Percentiles rank a stretch among this genome's conserved stretches.
Conservation (phyloP, 345 rosid genomes). For the Eucalyptus rudis region DNA sequence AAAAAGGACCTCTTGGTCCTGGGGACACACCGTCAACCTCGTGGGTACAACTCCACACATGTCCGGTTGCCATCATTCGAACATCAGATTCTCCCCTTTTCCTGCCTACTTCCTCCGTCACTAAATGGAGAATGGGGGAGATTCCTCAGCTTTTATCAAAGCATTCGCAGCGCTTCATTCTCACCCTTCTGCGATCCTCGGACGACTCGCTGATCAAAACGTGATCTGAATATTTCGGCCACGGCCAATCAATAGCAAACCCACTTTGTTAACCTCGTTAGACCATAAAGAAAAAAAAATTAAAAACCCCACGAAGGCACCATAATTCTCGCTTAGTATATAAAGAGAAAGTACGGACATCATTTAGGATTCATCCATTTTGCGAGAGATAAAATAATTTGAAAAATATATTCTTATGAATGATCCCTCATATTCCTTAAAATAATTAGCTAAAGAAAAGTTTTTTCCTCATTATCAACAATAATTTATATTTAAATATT, state of each 20-base stretch:
- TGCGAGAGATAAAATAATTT: too few relatives aligned
- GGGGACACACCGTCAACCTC: neutral
- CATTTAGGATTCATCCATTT: neutral
- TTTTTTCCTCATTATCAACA: neutral
- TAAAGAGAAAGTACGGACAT: neutral
- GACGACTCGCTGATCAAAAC: neutral
- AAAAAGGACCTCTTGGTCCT: neutral
- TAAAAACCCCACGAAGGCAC: neutral
- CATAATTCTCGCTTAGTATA: neutral
- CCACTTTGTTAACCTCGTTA: neutral
- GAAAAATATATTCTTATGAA: too few relatives aligned
- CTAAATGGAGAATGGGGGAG: neutral
- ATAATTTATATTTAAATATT: too few relatives aligned
- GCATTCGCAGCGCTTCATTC: neutral
- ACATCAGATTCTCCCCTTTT: neutral
- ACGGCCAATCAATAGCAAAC: neutral
- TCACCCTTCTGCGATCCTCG: neutral
- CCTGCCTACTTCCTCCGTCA: neutral
- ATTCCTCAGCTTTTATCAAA: neutral
- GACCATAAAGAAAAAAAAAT: neutral
- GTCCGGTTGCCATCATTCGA: neutral
- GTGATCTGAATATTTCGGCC: neutral
- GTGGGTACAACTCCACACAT: neutral
- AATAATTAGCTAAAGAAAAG: neutral
- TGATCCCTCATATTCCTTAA: neutral